Conservation (phyloP, 768 basidiomycete species). For the Mrakia gelida region DNA sequence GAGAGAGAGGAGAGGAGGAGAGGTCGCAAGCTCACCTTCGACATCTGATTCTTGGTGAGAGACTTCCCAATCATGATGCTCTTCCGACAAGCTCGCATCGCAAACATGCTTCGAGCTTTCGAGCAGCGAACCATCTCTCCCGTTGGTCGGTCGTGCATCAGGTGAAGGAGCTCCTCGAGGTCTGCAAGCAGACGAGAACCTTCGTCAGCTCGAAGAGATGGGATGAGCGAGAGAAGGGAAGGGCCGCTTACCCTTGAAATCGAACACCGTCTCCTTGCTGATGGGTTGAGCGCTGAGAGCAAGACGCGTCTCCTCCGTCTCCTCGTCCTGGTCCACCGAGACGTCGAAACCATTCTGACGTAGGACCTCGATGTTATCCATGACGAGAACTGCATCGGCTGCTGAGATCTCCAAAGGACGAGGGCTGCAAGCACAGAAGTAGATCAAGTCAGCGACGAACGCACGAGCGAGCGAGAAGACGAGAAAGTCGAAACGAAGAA, state of each 20-base stretch:
- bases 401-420: constrained; percentile 75
- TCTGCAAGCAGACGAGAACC: constrained; percentile 52
- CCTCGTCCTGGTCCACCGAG: constrained; percentile 48
- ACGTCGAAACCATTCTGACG: constrained; percentile 87
- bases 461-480: not conserved
- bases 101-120: constrained; percentile 93
- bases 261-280: constrained; percentile 85
- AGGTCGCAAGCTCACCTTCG: constrained; percentile 39
- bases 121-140: constrained; percentile 86
- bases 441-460: not conserved
- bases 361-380: constrained; percentile 80
- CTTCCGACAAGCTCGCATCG: constrained; percentile 89
- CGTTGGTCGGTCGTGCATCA: constrained; percentile 69
- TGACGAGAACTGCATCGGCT: constrained; percentile 78
- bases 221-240: not conserved
- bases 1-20: no score
- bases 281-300: constrained; percentile 76
- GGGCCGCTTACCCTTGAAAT: constrained; percentile 65
- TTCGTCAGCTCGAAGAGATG: constrained; percentile 27
- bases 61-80: constrained; percentile 94
- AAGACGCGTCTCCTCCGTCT: constrained; percentile 47
- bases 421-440: constrained; percentile 52
- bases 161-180: constrained; percentile 83
- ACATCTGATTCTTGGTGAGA: constrained; percentile 74
- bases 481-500: constrained; percentile 19